Evolutionary conservation across 305 asterid genomes (phyloP), one percentile per base, ranked within the genome.

Genomic region (Vinca major): DNA sequence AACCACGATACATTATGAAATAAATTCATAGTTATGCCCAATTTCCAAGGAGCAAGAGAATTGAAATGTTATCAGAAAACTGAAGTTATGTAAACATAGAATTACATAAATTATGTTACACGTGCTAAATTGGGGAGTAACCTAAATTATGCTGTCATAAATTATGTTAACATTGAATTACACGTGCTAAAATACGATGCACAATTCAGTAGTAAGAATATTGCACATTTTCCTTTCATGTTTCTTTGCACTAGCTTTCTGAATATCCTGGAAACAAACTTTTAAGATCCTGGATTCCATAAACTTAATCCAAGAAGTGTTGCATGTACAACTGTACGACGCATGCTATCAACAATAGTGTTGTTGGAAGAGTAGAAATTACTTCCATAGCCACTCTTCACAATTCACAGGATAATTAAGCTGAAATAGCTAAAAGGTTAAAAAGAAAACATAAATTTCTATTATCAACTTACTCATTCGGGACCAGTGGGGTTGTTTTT

Each of bases 401-500:
- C 26, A 54, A 44, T 16, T n/a, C n/a, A n/a, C n/a, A n/a, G n/a
- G n/a, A 26, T 2, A 4, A n/a, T 43, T 14, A 12, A 50, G 55
- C 13, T 45, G 36, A 66, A 51, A 49, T 41, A 67, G 39, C 1
- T 1, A n/a, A 49, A 66, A 7, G 8, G 52, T 51, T 19, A 37
- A 2, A 17, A 67, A 4, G 40, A 19, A 54, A 51, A 62, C 47
- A 58, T 20, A 33, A 57, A 55, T 48, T 49, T 37, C 56, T 19
- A 71, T 41, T 16, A 55, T 4, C 62, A 54, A 69, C 84, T n/a
- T 77, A 80, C 84, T 82, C 79, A 76, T 93, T 81, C 45, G 78
- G 80, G 67, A 89, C 86, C 69, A 94, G 76, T 49, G 95, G 88
- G 16, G 95, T 94, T 78, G 87, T 82, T 14, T 82, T 85, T 58